These are phyloP conservation scores for Dictyostelium brefeldianum DNA, from an alignment of 78 protist genomes.

Conservation along the genomic window DNA sequence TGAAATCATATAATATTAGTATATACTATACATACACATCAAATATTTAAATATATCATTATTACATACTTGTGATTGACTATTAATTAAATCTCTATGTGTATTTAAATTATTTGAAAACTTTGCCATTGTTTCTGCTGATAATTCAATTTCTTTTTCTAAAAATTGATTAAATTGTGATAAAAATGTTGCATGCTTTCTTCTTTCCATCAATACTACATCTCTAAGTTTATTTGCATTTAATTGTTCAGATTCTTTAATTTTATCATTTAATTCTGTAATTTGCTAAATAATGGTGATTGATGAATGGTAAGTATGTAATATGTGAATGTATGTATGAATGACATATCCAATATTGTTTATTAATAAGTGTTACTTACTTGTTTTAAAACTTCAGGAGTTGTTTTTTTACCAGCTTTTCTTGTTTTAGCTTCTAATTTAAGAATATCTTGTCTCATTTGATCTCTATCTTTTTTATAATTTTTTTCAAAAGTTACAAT, in stretches of 20 bases:
- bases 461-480: constrained; percentile 76
- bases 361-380: background rate
- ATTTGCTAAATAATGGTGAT: constrained; percentile 30
- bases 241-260: constrained; percentile 77
- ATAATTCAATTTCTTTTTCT: constrained; percentile 59
- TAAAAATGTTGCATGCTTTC: constrained; percentile 69
- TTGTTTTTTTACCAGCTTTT: constrained; percentile 82
- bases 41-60: no score
- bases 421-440: constrained; percentile 75
- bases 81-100: constrained; percentile 64
- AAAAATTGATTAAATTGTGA: constrained; percentile 79
- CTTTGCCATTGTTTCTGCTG: constrained; percentile 32
- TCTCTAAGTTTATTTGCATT: constrained; percentile 71
- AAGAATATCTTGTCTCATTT: constrained; percentile 77
- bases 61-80: constrained; percentile 51
- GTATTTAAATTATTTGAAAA: constrained; percentile 12
- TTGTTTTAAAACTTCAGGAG: constrained; percentile 77
- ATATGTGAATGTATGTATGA: background rate
- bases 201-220: constrained; percentile 79
- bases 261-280: constrained; percentile 76
- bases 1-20: background rate
- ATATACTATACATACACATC: no score
- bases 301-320: background rate
- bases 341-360: background rate
- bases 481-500: constrained; percentile 70